Evolutionary conservation across 2,329 filamentous ascomycete species (phyloP), one percentile per base, ranked within the genome.

Genomic region (Cladosporium sp.): DNA sequence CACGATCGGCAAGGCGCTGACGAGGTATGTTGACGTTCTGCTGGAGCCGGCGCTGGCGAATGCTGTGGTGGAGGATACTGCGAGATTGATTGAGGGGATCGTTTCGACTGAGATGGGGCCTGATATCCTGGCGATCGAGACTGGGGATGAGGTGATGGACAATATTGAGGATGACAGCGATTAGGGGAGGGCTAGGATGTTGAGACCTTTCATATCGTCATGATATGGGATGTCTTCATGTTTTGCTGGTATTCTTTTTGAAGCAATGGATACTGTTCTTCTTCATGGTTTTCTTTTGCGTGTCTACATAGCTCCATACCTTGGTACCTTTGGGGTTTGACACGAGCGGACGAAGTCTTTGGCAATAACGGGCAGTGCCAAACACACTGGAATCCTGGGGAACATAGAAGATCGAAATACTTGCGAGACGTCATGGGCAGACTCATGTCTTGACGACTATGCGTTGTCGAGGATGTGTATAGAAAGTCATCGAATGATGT

Each of bases 41-140:
- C 21, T 63, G 30, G 60, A 52, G 44, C 59, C 47, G 3, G 47
- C 30, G 6, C 4, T 62, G n/a, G 28, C 34, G 59, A 11, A 14
- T 44, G 59, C 59, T 12, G 30, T 11, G n/a, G 21, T 36, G 28
- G 47, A 62, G 30, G 59, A 52, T 14, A n/a, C n/a, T 1, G 14
- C 14, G n/a, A 26, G 12, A 47, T 52, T 62, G 59, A 28, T 62
- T 11, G 44, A 36, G 21, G 59, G 59, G 30, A 62, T 62, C n/a
- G 7, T 62, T 1, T 24, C 44, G 30, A 36, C 26, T 11, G 47
- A 52, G 47, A 21, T 34, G 12, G 59, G 59, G 26, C 18, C 28
- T 10, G 47, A 52, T 24, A 59, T 59, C 6, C 24, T 36, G 24
- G 24, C 58, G 24, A 21, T n/a, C 18, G 28, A 21, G 8, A 18